Conservation (phyloP, 495 filamentous ascomycete species). For the Echria macrotheca region DNA sequence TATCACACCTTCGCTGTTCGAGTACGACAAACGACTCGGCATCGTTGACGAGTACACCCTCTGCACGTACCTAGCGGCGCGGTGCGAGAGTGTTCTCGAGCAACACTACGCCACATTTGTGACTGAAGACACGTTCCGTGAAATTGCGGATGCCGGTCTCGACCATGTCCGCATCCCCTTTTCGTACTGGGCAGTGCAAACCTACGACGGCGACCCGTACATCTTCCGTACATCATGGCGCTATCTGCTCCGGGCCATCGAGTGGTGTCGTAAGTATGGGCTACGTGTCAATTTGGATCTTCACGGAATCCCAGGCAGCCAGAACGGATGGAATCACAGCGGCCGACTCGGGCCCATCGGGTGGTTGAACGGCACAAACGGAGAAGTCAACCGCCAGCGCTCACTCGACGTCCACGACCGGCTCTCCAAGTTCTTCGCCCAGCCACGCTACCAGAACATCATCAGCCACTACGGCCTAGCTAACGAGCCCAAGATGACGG, state of each 20-base stretch:
- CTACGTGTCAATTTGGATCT: constrained; percentile 91
- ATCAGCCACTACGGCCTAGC: constrained; percentile 79
- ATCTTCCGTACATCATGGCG: constrained; percentile 84
- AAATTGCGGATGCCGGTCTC: constrained; percentile 82
- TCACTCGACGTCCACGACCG: constrained; percentile 79
- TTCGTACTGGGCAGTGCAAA: constrained; percentile 90
- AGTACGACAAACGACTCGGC: constrained; percentile 55
- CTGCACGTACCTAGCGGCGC: constrained; percentile 58
- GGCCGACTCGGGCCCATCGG: constrained; percentile 64
- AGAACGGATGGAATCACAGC: constrained; percentile 90
- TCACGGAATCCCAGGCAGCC: constrained; percentile 77
- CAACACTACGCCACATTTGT: constrained; percentile 88
- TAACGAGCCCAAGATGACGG: constrained; percentile 82
- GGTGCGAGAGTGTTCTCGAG: constrained; percentile 62
- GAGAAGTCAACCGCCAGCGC: constrained; percentile 60
- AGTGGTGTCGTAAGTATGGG: constrained; percentile 90
- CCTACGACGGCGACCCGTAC: constrained; percentile 83
- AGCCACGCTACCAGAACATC: constrained; percentile 78
- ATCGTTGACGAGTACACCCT: constrained; percentile 90
- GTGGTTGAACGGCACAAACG: constrained; percentile 74
- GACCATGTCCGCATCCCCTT: constrained; percentile 95
- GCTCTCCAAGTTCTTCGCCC: constrained; percentile 77
- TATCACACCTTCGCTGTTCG: constrained; percentile 88
- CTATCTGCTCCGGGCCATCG: constrained; percentile 87
- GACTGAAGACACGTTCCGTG: constrained; percentile 71